Evolutionary conservation across 192 early-diverging fungal species (phyloP), one percentile per base, ranked within the genome.

Genomic region (Coemansia sp.): DNA sequence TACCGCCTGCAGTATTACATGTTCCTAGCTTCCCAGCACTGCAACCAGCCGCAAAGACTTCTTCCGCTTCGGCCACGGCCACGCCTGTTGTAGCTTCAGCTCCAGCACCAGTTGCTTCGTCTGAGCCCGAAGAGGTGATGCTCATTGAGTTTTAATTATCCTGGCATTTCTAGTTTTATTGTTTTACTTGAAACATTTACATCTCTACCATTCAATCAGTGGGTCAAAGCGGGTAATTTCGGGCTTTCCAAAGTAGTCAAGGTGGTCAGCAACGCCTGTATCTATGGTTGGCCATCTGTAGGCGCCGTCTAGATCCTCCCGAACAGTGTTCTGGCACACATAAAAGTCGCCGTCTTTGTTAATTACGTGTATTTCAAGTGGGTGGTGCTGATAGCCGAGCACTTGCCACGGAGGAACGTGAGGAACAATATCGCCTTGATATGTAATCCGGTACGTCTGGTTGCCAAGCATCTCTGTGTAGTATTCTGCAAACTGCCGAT

Each of bases 271-370:
- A 17, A 80, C 64, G 28, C 77, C 72, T 10, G 72, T 74, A 34
- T 80, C 77, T 26, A 80, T 74, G 14, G 72, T 80, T 10, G 77
- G 77, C 77, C 77, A 80, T 56, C 77, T 80, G 52, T 80, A 80
- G 6, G 77, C 77, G 18, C 77, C 77, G 12, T 71, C 73, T 40
- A 80, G 55, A 44, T 80, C 77, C 48, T 80, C 77, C 36, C 77
- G 61, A 4, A 74, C 77, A 6, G 72, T 71, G 28, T 74, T 74
- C 11, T 80, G 71, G 72, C 77, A 80, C 23, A 74, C 77, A 24
- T 80, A 80, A 52, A 80, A 71, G 46, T 80, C 72, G 24, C 66
- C 68, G 1, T 54, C 58, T 44, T 71, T 71, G 60, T 80, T 71
- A 18, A 80, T 70, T 23, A 80, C 71, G 56, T 80, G 77, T 14